Evolutionary conservation across 2,329 filamentous ascomycete genomes (phyloP).

Genomic region (Exophiala alcalophila): DNA sequence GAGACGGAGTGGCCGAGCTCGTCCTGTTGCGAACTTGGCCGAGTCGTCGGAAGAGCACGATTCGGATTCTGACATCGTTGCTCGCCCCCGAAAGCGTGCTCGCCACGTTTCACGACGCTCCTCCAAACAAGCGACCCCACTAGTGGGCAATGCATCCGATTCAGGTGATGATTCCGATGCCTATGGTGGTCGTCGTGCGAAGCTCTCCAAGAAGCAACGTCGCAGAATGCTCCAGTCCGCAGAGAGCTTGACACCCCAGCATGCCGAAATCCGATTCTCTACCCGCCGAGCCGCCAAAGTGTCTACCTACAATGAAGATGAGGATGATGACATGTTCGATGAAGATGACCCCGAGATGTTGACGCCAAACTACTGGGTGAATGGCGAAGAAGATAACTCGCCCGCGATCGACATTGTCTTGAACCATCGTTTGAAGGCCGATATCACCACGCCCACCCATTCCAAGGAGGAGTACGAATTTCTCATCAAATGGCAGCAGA

Average conservation of each 20-base stretch:
- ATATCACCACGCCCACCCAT: constrained; percentile 40
- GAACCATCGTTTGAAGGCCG: constrained; percentile 76
- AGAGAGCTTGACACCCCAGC: constrained; percentile 61
- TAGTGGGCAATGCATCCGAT: constrained; percentile 50
- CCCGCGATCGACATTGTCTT: constrained; percentile 90
- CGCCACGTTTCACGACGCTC: constrained; percentile 53
- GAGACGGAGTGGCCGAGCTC: constrained; percentile 75
- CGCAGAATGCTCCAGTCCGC: constrained; percentile 67
- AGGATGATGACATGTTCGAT: constrained; percentile 55
- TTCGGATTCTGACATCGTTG: constrained; percentile 68
- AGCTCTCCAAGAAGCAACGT: constrained; percentile 70
- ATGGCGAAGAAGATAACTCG: constrained; percentile 69
- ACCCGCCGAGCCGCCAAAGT: constrained; percentile 72
- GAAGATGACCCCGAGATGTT: constrained; percentile 57
- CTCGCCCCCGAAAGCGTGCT: constrained; percentile 50
- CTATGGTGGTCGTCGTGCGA: constrained; percentile 73
- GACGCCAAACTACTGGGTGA: constrained; percentile 68
- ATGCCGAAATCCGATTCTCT: constrained; percentile 86
- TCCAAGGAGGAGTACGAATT: constrained; percentile 81
- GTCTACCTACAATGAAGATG: constrained; percentile 66
- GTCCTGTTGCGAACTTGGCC: constrained; percentile 60
- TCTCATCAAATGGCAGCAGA: constrained; percentile 92
- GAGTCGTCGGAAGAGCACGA: constrained; percentile 63
- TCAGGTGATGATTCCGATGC: constrained; percentile 66
- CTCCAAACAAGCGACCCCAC: constrained; percentile 49